Evolutionary conservation across 2,329 filamentous ascomycete species (phyloP).

Genomic region (Colletotrichum ledebouriae): DNA sequence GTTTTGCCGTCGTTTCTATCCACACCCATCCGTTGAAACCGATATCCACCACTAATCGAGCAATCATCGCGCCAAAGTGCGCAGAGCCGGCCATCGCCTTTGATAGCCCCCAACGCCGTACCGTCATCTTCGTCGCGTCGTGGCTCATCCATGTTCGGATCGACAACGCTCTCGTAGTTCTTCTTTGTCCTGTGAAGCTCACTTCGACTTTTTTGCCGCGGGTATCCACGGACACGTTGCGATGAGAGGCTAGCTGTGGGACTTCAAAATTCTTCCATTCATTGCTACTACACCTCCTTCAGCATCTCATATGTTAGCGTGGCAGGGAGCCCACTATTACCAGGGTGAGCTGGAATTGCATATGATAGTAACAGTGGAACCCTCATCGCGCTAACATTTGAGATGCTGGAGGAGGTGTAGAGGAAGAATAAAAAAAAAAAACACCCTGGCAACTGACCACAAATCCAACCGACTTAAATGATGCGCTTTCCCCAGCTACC

Average conservation of each 20-base stretch:
- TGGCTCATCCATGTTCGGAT: slow-evolving; percentile 29
- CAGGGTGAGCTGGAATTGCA: too few species aligned
- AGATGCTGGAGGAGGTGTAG: too few species aligned
- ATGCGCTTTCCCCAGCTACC: neutral
- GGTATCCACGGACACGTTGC: slow-evolving; percentile 24
- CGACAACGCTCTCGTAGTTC: slow-evolving; percentile 23
- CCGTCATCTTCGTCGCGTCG: slow-evolving; percentile 13
- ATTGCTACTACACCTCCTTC: neutral
- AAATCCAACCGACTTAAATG: neutral
- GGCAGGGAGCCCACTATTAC: too few species aligned
- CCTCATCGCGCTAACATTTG: too few species aligned
- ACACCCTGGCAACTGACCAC: slow-evolving; percentile 9
- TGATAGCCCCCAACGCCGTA: slow-evolving; percentile 1
- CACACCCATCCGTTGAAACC: neutral
- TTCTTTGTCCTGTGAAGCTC: slow-evolving; percentile 19
- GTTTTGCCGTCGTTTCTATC: neutral
- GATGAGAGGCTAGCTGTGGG: neutral
- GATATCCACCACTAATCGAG: slow-evolving; percentile 4
- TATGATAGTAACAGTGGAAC: too few species aligned
- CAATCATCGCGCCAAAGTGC: neutral
- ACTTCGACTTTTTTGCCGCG: neutral
- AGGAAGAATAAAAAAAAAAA: neutral
- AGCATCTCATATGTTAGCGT: too few species aligned
- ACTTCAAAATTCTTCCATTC: neutral
- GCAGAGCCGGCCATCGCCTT: slow-evolving; percentile 9